These are phyloP conservation scores for Irpex sp. DNA, from an alignment of 1,284 basidiomycete genomes.

Conservation along the genomic window DNA sequence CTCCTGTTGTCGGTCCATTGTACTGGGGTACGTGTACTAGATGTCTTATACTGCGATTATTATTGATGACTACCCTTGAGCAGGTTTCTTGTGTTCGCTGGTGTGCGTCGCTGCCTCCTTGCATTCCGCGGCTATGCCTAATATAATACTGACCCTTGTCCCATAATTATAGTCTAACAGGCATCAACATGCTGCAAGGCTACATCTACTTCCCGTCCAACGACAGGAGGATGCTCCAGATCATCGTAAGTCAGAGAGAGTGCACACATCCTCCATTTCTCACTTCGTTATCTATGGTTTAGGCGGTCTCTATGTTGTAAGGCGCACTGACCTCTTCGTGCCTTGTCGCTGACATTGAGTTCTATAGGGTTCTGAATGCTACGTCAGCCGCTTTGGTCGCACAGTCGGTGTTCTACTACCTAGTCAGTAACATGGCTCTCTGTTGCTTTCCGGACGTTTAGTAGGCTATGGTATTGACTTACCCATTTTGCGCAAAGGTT, in stretches of 20 bases:
- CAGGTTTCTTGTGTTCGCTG: conserved; percentile 12
- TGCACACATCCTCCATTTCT: not conserved
- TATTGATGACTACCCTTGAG: not conserved
- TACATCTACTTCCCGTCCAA: conserved; percentile 11
- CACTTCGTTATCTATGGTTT: not conserved
- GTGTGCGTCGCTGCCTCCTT: not conserved
- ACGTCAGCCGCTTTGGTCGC: conserved; percentile 13
- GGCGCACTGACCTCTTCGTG: not conserved
- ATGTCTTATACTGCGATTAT: not conserved
- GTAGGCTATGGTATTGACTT: not conserved
- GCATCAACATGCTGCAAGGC: conserved; percentile 15
- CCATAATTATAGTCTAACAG: conserved; percentile 7
- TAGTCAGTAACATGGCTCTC: not conserved
- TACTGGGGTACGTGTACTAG: conserved; percentile 13
- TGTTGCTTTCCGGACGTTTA: too few relatives aligned
- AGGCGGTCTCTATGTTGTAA: conserved; percentile 13
- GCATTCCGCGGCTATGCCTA: not conserved
- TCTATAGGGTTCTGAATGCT: conserved; percentile 7
- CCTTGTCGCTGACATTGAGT: not conserved
- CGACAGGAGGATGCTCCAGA: conserved; percentile 3
- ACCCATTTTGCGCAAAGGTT: not conserved
- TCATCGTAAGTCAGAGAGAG: conserved; percentile 3
- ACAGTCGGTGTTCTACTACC: conserved; percentile 13
- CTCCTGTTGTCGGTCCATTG: conserved; percentile 10
- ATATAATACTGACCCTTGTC: not conserved